Evolutionary conservation across 2,329 filamentous ascomycete genomes (phyloP).

Genomic region (Fusarium metavorans): DNA sequence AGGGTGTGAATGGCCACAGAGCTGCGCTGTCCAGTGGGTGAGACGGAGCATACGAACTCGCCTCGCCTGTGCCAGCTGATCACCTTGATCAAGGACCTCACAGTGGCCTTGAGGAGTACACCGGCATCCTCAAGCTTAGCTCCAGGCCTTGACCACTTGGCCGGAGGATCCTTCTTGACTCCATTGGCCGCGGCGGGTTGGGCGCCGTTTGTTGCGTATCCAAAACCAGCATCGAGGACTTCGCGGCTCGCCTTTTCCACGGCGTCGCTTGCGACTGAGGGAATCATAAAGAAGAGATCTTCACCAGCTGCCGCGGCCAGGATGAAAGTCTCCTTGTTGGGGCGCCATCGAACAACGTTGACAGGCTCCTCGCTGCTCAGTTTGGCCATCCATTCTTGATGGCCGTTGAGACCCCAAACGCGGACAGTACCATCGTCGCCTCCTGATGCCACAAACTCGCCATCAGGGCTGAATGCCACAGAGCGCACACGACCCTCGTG

Average conservation of each 20-base stretch:
- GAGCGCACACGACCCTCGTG: slow-evolving; percentile 90
- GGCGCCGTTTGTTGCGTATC: slow-evolving; percentile 81
- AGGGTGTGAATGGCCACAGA: slow-evolving; percentile 95
- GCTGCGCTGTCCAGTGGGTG: slow-evolving; percentile 79
- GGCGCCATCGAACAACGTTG: slow-evolving; percentile 90
- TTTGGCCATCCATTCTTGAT: slow-evolving; percentile 87
- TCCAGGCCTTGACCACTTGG: slow-evolving; percentile 86
- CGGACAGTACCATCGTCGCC: slow-evolving; percentile 94
- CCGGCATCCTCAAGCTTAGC: slow-evolving; percentile 79
- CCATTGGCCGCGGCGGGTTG: slow-evolving; percentile 65
- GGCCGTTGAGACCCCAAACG: slow-evolving; percentile 91
- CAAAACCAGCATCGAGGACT: slow-evolving; percentile 89
- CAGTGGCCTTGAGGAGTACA: slow-evolving; percentile 83
- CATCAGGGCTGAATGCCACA: slow-evolving; percentile 85
- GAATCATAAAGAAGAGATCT: slow-evolving; percentile 86
- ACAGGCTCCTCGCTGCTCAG: slow-evolving; percentile 84
- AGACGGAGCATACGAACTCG: slow-evolving; percentile 94
- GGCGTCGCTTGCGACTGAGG: slow-evolving; percentile 78
- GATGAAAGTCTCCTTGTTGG: slow-evolving; percentile 82
- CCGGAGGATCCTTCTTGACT: slow-evolving; percentile 78
- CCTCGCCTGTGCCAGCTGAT: slow-evolving; percentile 94
- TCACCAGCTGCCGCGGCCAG: slow-evolving; percentile 88
- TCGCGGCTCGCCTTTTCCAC: slow-evolving; percentile 80
- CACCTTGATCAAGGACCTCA: slow-evolving; percentile 84
- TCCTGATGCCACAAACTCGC: slow-evolving; percentile 88